Base-by-base conservation (phyloP, 768 basidiomycete genomes). In the Butyriboletus loyo region DNA sequence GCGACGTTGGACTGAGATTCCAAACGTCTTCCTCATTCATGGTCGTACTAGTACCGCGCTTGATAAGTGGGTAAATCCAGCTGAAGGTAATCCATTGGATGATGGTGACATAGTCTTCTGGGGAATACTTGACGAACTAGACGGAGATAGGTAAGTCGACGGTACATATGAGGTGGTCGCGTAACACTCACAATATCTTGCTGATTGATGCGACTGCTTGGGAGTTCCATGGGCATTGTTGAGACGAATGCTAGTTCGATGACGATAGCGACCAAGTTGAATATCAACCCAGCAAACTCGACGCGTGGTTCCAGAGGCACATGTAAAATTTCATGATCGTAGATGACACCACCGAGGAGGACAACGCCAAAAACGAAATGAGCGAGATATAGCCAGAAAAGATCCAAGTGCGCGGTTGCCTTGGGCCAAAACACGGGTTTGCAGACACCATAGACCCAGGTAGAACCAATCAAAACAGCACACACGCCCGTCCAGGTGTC, bases 61-160 rank as follows among this genome's bases (percentile, higher is more conserved):
- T 67, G 38, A 90, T 73, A 5, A 89, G 75, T 3, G 86, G 87
- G 40, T 81, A 76, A 28, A 90, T 74, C 87, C 89, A 92, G 32
- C 62, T 71, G 59, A 89, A 90, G 1, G 86, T 81, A 0, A 82
- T 69, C 89, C 89, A 90, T 36, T 79, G 78, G 72, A 79, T 81
- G 14, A 92, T 74, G 1, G 83, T 72, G 1, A 85, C 83, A 61
- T 90, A 91, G 58, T 92, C 89, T 63, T 92, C 90, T 0, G 84
- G 86, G 2, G 66, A 66, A 55, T 60, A 50, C 36, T 65, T 70
- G 50, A 65, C 49, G 24, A 34, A 70, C 67, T 68, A 24, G 44
- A 35, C 1, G 32, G 15, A 44, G 49, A 40, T 31, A 53, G 0
- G n/a, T 49, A 31, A 36, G 24, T 46, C 55, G 42, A 42, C 0